Conservation (phyloP, 2,329 filamentous ascomycete species). For the Colletotrichum truncatum region DNA sequence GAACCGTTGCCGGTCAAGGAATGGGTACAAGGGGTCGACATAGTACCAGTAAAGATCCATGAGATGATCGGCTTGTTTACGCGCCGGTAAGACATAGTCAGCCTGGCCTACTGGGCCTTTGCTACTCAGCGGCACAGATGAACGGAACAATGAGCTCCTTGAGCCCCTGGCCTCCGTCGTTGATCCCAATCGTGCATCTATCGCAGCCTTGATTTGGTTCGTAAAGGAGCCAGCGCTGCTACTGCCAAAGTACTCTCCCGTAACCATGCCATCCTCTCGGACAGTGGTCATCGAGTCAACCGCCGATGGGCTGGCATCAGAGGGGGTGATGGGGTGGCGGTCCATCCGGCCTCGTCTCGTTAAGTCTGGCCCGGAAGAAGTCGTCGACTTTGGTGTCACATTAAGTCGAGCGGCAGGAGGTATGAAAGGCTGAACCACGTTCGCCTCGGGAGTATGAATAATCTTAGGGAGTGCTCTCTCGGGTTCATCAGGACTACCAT, state of each 20-base stretch:
- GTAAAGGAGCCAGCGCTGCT: constrained; percentile 58
- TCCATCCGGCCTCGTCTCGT: constrained; percentile 1
- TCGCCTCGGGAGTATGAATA: background rate
- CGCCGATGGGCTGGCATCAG: constrained; percentile 40
- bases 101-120: background rate
- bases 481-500: background rate
- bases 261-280: constrained; percentile 49
- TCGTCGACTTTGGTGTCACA: constrained; percentile 6
- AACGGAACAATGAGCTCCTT: constrained; percentile 27
- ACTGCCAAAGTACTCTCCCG: constrained; percentile 55
- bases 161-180: background rate
- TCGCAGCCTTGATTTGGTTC: constrained; percentile 53
- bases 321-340: constrained; percentile 14
- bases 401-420: background rate
- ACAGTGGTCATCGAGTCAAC: constrained; percentile 57
- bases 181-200: constrained; percentile 42
- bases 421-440: background rate
- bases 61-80: constrained; percentile 53
- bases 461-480: background rate
- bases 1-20: constrained; percentile 49
- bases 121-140: constrained; percentile 27
- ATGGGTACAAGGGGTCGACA: constrained; percentile 56
- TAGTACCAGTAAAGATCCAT: constrained; percentile 56
- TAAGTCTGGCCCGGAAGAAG: constrained; percentile 6
- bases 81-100: constrained; percentile 53